Base-by-base conservation (phyloP, 2,329 filamentous ascomycete genomes). In the Botrytis hyacinthi region DNA sequence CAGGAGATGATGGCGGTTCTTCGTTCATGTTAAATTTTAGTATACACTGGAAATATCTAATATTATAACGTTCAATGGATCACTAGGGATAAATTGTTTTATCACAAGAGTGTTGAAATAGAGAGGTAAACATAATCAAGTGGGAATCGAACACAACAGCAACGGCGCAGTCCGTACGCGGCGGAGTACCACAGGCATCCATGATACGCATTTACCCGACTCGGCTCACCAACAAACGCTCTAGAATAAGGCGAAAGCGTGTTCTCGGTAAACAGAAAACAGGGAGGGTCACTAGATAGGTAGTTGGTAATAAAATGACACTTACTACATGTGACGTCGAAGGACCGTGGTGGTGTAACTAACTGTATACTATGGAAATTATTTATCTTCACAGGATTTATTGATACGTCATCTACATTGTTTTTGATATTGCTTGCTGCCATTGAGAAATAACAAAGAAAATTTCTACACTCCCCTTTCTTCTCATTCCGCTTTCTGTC, bases 31-130 rank as follows among this genome's bases (percentile, higher is more conserved):
- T 54, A 1, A 48, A 26, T 26, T 12, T 22, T 26, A 12, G 5
- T 26, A n/a, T 14, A 10, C 5, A 3, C 26, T 16, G 26, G 5
- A 3, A 51, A 6, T 3, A 0, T n/a, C 7, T 16, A 16, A 6
- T 2, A 14, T 51, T 16, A 3, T n/a, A 26, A n/a, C 48, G 7
- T 14, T n/a, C 22, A 51, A n/a, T 14, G n/a, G n/a, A n/a, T n/a
- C n/a, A n/a, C n/a, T n/a, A n/a, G n/a, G n/a, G n/a, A n/a, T n/a
- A n/a, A n/a, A n/a, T n/a, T n/a, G n/a, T n/a, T n/a, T n/a, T n/a
- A n/a, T n/a, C n/a, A n/a, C n/a, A n/a, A n/a, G n/a, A n/a, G n/a
- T n/a, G n/a, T n/a, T n/a, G n/a, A n/a, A n/a, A n/a, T n/a, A n/a
- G n/a, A n/a, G n/a, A n/a, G n/a, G n/a, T n/a, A n/a, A n/a, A n/a